Evolutionary conservation across 106 monocot species (phyloP), one percentile per base, ranked within the genome.

Genomic region (Acanthochlamys bracteata): DNA sequence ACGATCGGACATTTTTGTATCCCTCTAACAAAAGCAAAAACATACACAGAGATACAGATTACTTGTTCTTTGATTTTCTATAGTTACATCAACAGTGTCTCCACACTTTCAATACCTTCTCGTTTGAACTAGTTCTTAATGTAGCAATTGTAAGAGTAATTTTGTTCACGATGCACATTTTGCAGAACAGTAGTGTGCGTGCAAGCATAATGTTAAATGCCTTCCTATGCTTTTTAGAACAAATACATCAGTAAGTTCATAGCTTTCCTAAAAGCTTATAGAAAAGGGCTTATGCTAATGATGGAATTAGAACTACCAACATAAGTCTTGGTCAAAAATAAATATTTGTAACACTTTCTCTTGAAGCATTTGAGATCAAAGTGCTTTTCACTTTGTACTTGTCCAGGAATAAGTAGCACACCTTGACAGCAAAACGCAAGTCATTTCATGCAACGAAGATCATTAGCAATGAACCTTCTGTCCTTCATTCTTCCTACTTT

Each of bases 391-490:
- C 15, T 17, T 14, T 49, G 2, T 49, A 49, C 4, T 49, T 49
- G 49, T 49, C 15, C 49, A 49, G 49, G 3, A 49, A 33, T 33
- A 49, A 49, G 10, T 1, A 49, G 49, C 49, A 49, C 13, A 13
- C 2, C 10, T 49, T 49, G 2, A 49, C 49, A 49, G 49, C 49
- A 49, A 14, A 66, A 67, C 57, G 19, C 27, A 49, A 69, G 55
- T 52, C 64, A 55, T 70, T 69, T 70, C 69, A 55, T 57, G 42
- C 64, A 70, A 33, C 19, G 24, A 64, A 39, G 15, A 68, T 68
- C 56, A 51, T 59, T 20, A 25, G 49, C 61, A 52, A 55, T 63
- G 61, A 63, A 43, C 64, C 24, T 23, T 11, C 15, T 27, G 62
- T 39, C 40, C 39, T 21, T n/a, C 4, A 14, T n/a, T 21, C 49